Conservation (phyloP, 768 basidiomycete genomes). For the Royoungia palumana region DNA sequence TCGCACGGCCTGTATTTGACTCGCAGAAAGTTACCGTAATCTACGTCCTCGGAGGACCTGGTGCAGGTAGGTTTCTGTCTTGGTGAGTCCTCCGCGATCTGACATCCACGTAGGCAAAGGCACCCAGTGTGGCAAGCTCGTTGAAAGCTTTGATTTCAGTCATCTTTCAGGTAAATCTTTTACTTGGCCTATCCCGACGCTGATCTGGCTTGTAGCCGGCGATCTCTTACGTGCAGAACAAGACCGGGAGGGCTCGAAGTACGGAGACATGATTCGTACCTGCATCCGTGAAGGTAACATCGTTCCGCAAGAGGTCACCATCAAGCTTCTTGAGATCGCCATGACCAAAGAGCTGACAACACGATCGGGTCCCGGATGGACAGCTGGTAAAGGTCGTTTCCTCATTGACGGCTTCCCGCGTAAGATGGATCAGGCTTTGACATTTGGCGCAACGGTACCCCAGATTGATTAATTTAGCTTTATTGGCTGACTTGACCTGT, state of each 20-base stretch:
- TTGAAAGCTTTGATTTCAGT: conserved; percentile 80
- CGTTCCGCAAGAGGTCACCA: conserved; percentile 95
- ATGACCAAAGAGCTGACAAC: conserved; percentile 64
- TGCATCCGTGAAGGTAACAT: conserved; percentile 91
- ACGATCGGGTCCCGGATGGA: conserved; percentile 56
- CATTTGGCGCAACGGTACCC: conserved; percentile 82
- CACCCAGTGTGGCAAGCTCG: conserved; percentile 86
- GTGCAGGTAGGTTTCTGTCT: conserved; percentile 65
- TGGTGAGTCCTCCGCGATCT: conserved; percentile 4
- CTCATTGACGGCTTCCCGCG: conserved; percentile 96
- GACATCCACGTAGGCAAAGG: conserved; percentile 70
- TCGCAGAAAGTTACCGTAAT: conserved; percentile 75
- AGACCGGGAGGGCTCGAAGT: conserved; percentile 75
- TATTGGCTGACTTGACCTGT: neutral
- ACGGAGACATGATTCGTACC: conserved; percentile 79
- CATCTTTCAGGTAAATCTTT: conserved; percentile 80
- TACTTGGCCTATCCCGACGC: conserved; percentile 5
- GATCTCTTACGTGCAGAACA: conserved; percentile 96
- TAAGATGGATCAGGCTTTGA: conserved; percentile 96
- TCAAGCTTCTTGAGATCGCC: conserved; percentile 92
- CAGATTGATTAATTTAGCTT: neutral
- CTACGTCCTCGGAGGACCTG: conserved; percentile 96
- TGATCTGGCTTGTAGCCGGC: conserved; percentile 59
- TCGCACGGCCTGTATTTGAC: conserved; percentile 50
- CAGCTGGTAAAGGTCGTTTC: conserved; percentile 74